A percentile compares a stretch with the other conserved stretches of the same genome.
Evolutionary conservation across 352 stramenopile species (phyloP).

Genomic region (Phytophthora niederhauseri): DNA sequence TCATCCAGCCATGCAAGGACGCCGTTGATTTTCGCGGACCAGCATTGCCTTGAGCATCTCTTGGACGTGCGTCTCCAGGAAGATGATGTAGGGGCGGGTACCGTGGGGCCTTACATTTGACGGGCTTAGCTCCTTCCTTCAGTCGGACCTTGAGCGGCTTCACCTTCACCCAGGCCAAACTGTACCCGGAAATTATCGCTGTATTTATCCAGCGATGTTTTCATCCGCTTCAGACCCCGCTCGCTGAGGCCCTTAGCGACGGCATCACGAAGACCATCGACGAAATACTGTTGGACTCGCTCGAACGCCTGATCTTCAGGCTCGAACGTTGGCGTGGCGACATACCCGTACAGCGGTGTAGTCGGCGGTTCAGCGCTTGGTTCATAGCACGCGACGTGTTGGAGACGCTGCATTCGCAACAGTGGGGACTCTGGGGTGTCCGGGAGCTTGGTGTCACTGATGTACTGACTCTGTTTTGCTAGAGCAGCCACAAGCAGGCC

Average conservation of each 20-base stretch:
- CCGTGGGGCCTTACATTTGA: not conserved
- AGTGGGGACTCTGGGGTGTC: not conserved
- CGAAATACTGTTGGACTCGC: not conserved
- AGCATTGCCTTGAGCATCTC: not conserved
- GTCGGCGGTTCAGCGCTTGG: not conserved
- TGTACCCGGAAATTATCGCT: not conserved
- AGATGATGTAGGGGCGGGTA: not conserved
- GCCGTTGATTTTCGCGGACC: not conserved
- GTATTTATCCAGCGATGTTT: not conserved
- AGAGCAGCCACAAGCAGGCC: not conserved
- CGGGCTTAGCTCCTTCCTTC: not conserved
- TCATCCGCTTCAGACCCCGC: not conserved
- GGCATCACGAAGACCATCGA: not conserved
- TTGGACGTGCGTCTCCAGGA: not conserved
- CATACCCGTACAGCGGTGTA: not conserved
- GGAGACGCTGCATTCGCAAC: not conserved
- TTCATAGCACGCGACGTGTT: not conserved
- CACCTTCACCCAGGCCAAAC: not conserved
- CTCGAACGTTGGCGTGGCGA: not conserved
- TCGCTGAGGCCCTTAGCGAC: not conserved
- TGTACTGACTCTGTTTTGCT: not conserved
- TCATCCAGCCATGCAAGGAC: slow-evolving; percentile 12
- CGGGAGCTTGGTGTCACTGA: not conserved
- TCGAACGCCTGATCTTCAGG: not conserved
- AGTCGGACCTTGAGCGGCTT: not conserved